phyloP scores from a whole-genome alignment of 2,329 filamentous ascomycete genomes.

The Neofusicoccum sp. region DNA sequence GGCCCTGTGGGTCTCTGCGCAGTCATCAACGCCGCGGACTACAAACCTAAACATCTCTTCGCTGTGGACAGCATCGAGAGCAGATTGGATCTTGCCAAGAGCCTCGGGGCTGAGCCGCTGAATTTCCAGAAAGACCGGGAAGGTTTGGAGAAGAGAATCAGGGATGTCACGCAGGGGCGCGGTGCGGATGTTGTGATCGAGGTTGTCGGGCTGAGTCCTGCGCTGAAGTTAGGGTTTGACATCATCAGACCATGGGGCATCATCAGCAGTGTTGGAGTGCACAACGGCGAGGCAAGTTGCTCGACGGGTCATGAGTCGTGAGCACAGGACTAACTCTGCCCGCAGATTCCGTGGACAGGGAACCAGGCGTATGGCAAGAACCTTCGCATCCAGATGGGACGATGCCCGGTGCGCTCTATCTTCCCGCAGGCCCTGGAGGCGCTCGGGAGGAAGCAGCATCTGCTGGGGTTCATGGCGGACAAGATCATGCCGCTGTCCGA shows the following conservation, averaged over 20 bases:
- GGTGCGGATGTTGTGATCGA: conserved; percentile 80
- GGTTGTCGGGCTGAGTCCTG: conserved; percentile 49
- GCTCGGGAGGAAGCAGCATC: conserved; percentile 49
- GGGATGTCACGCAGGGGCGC: conserved; percentile 72
- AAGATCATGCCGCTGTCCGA: conserved; percentile 52
- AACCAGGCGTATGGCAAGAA: conserved; percentile 53
- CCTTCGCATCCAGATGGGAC: conserved; percentile 49
- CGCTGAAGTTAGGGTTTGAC: conserved; percentile 49
- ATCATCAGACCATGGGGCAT: conserved; percentile 50
- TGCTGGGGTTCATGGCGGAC: conserved; percentile 53
- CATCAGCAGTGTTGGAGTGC: conserved; percentile 50
- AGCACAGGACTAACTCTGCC: not conserved
- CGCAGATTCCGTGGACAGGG: conserved; percentile 46
- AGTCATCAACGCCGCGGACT: conserved; percentile 72
- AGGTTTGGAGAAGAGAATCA: conserved; percentile 65
- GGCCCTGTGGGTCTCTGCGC: conserved; percentile 80
- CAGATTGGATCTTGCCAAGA: conserved; percentile 69
- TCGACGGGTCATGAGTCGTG: not conserved
- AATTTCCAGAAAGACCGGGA: conserved; percentile 70
- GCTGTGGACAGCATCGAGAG: conserved; percentile 76
- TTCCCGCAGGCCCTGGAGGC: conserved; percentile 48
- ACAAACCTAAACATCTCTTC: conserved; percentile 71
- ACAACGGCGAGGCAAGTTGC: conserved; percentile 40
- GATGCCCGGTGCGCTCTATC: conserved; percentile 51
- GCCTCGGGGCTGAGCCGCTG: conserved; percentile 76